Evolutionary conservation across 2,329 filamentous ascomycete genomes (phyloP).

Genomic region (Sphaerulina vaccinii): DNA sequence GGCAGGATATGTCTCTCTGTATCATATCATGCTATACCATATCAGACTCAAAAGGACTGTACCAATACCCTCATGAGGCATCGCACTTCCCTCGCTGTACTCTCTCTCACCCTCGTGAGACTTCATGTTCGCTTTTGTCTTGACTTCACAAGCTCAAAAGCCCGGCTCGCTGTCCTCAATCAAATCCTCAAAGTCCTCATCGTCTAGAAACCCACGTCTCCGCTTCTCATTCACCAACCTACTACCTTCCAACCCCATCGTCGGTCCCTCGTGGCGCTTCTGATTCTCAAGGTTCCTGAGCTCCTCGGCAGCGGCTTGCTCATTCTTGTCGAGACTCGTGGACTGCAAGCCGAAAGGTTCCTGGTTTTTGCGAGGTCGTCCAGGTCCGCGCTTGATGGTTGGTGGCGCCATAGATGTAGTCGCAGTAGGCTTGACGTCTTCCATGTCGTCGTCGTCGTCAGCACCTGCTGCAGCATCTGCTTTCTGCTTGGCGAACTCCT

Average conservation of each 20-base stretch:
- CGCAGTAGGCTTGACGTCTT: not conserved
- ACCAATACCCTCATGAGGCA: not conserved
- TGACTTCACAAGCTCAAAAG: slow-evolving; percentile 15
- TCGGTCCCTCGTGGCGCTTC: slow-evolving; percentile 54
- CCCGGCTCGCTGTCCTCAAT: slow-evolving; percentile 30
- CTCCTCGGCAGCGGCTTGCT: slow-evolving; percentile 44
- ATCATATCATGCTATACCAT: too few species aligned
- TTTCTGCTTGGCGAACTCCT: slow-evolving; percentile 11
- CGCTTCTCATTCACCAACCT: slow-evolving; percentile 54
- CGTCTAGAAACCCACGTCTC: slow-evolving; percentile 50
- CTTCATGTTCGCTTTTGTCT: not conserved
- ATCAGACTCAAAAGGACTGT: too few species aligned
- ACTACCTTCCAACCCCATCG: slow-evolving; percentile 54
- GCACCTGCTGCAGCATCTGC: slow-evolving; percentile 7
- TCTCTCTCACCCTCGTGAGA: not conserved
- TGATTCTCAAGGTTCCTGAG: slow-evolving; percentile 51
- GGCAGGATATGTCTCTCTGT: too few species aligned
- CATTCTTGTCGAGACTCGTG: slow-evolving; percentile 36
- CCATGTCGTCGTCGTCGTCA: slow-evolving; percentile 3
- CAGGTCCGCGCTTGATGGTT: slow-evolving; percentile 10
- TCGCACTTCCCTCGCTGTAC: not conserved
- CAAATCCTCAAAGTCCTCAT: slow-evolving; percentile 50
- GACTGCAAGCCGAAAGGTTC: slow-evolving; percentile 3
- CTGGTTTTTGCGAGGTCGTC: slow-evolving; percentile 11
- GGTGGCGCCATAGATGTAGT: slow-evolving; percentile 1